Conservation (phyloP, 78 protist genomes). For the Isochrysis galbana region DNA sequence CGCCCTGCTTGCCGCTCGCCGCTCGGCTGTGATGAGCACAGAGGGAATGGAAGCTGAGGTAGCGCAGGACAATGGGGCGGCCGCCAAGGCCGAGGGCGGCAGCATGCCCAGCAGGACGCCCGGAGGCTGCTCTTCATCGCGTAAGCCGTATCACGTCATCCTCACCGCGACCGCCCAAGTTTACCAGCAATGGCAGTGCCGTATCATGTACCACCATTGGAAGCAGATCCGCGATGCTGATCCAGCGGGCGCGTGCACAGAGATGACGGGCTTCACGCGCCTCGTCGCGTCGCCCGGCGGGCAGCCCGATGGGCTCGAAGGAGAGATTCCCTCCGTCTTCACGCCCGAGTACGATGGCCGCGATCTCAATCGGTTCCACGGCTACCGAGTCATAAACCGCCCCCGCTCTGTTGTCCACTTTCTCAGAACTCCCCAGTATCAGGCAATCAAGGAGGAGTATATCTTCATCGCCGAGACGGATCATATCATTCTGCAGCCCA, state of each 20-base stretch:
- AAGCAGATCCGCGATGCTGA: neutral
- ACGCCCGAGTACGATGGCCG: neutral
- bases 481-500: neutral
- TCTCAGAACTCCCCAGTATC: neutral
- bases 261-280: slow-evolving; percentile 35
- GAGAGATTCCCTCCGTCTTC: neutral
- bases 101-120: neutral
- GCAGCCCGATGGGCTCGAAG: neutral
- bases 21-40: too few species aligned
- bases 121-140: neutral
- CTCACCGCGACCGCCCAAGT: slow-evolving; percentile 3
- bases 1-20: too few species aligned
- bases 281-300: neutral
- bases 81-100: neutral
- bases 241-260: slow-evolving; percentile 20
- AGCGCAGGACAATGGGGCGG: too few species aligned
- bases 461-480: slow-evolving; percentile 16
- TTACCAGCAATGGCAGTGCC: slow-evolving; percentile 33
- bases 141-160: neutral
- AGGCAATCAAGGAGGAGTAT: neutral
- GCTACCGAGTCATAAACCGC: slow-evolving; percentile 15
- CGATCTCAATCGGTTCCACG: neutral
- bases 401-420: neutral
- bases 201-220: slow-evolving; percentile 19
- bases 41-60: too few species aligned